Percentiles rank a stretch among this genome's conserved stretches.
Evolutionary conservation across 2,329 filamentous ascomycete genomes (phyloP).

Genomic region (Acrocalymma vagum): DNA sequence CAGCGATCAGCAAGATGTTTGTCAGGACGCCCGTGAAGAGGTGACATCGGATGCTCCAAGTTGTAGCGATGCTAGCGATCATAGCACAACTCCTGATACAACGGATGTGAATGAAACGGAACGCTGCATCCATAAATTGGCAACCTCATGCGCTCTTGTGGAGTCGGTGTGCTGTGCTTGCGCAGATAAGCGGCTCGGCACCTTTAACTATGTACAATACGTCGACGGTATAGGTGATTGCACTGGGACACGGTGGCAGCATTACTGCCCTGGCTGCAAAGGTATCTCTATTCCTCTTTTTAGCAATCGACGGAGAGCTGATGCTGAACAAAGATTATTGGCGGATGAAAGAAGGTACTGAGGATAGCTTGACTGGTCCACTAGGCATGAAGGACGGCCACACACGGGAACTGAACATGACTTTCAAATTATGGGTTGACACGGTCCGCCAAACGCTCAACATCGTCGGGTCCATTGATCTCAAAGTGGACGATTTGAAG

Average conservation of each 20-base stretch:
- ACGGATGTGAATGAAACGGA: neutral
- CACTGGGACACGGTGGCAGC: slow-evolving; percentile 3
- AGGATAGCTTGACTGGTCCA: neutral
- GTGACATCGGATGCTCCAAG: too few relatives aligned
- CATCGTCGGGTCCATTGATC: slow-evolving; percentile 10
- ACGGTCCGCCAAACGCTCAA: slow-evolving; percentile 5
- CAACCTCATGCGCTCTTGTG: slow-evolving; percentile 14
- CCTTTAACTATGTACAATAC: slow-evolving; percentile 8
- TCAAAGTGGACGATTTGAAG: slow-evolving; percentile 13
- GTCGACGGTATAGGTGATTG: slow-evolving; percentile 9
- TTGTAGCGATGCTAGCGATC: neutral
- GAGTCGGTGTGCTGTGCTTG: slow-evolving; percentile 19
- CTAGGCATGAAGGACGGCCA: neutral
- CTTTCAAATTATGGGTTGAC: slow-evolving; percentile 1
- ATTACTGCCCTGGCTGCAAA: slow-evolving; percentile 13
- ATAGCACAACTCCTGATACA: neutral
- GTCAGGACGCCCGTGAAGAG: too few relatives aligned
- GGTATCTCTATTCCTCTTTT: slow-evolving; percentile 4
- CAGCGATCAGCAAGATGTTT: too few relatives aligned
- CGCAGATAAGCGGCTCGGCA: slow-evolving; percentile 13
- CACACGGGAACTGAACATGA: neutral
- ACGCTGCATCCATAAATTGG: slow-evolving; percentile 20
- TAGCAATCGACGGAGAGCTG: neutral
- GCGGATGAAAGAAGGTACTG: neutral
- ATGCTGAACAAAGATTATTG: neutral